Evolutionary conservation across 2,329 filamentous ascomycete genomes (phyloP), one percentile per base, ranked within the genome.

Genomic region (Fonsecaea pugnacius): DNA sequence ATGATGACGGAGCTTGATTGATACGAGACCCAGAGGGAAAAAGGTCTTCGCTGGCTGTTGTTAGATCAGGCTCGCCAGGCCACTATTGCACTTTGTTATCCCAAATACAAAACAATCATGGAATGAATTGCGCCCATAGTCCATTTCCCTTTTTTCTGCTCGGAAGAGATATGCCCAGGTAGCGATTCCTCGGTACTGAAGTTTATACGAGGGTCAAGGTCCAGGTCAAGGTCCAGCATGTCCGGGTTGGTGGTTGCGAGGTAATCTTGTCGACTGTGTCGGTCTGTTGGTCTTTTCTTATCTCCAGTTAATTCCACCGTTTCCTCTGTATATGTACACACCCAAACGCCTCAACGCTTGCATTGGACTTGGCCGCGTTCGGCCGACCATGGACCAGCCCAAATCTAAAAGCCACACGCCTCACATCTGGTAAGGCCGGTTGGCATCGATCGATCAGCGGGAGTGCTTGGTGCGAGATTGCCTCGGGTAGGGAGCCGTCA

Each of bases 1-100:
- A 48, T 48, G 57, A 50, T 30, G 57, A 59, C 57, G n/a, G 67
- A 65, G 60, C 64, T 66, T 58, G 51, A 60, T 64, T 63, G 18
- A 56, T 46, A 67, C 64, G 63, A 69, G 67, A 65, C 63, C 60
- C 58, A 50, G 35, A 51, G 53, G 63, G 62, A 67, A 48, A 70
- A 70, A 68, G 67, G 69, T 69, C 67, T 64, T 64, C 65, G 69
- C 65, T 69, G 69, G 63, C 59, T 66, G 65, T 58, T 63, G 64
- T 68, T 66, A 48, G 64, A 68, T 68, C 66, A 68, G 66, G 64
- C 66, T 68, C 66, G 63, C 66, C 63, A 67, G 66, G 63, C 60
- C 66, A 63, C 62, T 51, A 63, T 59, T 59, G 57, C 57, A 51
- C 46, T 24, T 56, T 35, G 21, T 38, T 56, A 56, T 32, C 40